Conservation (phyloP, 2,329 filamentous ascomycete species). For the Fusarium tricinctum region DNA sequence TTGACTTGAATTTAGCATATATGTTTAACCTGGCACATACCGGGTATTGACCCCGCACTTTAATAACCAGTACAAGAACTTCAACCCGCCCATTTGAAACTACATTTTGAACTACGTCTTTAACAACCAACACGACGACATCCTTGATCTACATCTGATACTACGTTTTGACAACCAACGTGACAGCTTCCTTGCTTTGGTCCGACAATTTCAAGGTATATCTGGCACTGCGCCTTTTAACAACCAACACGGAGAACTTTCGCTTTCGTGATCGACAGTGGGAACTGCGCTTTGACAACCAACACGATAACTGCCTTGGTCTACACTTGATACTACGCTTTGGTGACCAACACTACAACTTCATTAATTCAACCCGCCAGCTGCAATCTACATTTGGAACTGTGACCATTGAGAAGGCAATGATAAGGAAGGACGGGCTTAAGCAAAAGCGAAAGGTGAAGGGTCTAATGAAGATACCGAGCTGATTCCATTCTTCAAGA, state of each 20-base stretch:
- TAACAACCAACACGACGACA: too few relatives aligned
- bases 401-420: neutral
- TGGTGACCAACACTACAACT: neutral
- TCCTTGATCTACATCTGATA: too few relatives aligned
- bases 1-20: too few relatives aligned
- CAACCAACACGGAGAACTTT: neutral
- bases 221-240: neutral
- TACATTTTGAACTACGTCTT: neutral
- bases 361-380: neutral
- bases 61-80: neutral
- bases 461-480: neutral
- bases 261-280: neutral
- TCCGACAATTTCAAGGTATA: too few relatives aligned
- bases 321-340: neutral
- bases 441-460: neutral
- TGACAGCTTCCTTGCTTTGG: too few relatives aligned
- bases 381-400: neutral
- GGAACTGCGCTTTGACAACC: neutral
- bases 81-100: neutral
- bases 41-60: neutral
- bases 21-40: neutral
- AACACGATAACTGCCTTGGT: neutral
- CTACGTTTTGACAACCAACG: too few relatives aligned
- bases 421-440: accelerated
- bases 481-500: neutral